Evolutionary conservation across 768 basidiomycete species (phyloP).

Genomic region (Roridomyces roridus): DNA sequence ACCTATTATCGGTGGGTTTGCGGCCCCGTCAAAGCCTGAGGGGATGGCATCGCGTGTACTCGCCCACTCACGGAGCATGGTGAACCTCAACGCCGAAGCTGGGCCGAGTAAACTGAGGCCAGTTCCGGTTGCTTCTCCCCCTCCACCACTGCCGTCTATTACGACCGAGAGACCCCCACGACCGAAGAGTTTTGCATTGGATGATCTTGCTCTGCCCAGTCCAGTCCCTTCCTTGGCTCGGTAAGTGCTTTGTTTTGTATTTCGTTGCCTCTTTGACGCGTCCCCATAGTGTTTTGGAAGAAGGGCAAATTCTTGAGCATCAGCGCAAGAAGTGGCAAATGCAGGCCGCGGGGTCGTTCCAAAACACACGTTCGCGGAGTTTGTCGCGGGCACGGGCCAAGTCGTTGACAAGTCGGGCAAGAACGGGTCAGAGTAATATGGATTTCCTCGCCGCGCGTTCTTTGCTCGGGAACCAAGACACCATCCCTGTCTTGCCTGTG

Average conservation of each 20-base stretch:
- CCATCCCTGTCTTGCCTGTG: conserved; percentile 48
- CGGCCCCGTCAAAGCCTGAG: conserved; percentile 26
- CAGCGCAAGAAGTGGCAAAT: conserved; percentile 72
- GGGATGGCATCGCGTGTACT: conserved; percentile 52
- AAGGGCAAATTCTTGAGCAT: conserved; percentile 62
- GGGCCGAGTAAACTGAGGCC: conserved; percentile 9
- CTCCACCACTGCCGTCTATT: conserved; percentile 6
- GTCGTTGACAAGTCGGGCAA: conserved; percentile 50
- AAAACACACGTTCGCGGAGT: conserved; percentile 66
- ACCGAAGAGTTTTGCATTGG: conserved; percentile 65
- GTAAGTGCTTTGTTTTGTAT: conserved; percentile 43
- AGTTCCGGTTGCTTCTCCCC: neutral
- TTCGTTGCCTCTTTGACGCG: no score
- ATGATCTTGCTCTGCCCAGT: conserved; percentile 64
- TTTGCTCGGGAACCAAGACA: conserved; percentile 67
- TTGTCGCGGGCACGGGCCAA: conserved; percentile 69
- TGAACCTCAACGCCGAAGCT: conserved; percentile 20
- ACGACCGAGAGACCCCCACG: conserved; percentile 36
- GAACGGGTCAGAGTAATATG: conserved; percentile 41
- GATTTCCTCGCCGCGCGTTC: conserved; percentile 73
- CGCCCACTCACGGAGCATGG: conserved; percentile 47
- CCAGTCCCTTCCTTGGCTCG: conserved; percentile 64
- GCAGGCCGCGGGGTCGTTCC: conserved; percentile 67
- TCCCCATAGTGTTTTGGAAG: conserved; percentile 64
- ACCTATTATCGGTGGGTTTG: conserved; percentile 38